Conservation (phyloP, 1,139 yeast species). For the Tardiomyces depauwii region DNA sequence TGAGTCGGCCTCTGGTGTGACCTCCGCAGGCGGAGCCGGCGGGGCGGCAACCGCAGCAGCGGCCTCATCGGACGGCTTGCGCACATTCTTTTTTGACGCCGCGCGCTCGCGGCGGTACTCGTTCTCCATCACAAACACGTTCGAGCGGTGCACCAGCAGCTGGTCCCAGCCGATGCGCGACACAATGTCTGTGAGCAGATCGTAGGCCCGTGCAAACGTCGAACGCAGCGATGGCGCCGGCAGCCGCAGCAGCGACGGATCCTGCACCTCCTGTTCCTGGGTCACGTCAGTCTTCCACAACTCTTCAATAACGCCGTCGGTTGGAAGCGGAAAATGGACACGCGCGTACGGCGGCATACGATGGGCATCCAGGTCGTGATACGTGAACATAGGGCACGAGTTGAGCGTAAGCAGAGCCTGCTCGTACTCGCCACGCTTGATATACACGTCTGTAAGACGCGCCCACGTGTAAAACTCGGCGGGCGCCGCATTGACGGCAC, state of each 20-base stretch:
- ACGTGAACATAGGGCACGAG: constrained; percentile 84
- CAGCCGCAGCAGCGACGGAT: constrained; percentile 55
- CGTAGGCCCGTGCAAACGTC: constrained; percentile 72
- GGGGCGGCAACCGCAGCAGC: background rate
- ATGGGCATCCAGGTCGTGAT: constrained; percentile 42
- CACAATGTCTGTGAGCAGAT: constrained; percentile 60
- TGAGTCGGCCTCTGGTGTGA: background rate
- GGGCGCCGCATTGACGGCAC: constrained; percentile 73
- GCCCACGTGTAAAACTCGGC: constrained; percentile 84
- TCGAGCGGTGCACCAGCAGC: constrained; percentile 66
- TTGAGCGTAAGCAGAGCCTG: constrained; percentile 75
- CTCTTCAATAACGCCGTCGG: constrained; percentile 50
- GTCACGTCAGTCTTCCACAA: constrained; percentile 54
- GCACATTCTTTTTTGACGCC: constrained; percentile 4
- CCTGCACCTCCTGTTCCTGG: constrained; percentile 41
- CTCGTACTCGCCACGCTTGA: constrained; percentile 56
- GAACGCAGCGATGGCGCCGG: constrained; percentile 72
- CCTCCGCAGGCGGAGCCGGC: no score
- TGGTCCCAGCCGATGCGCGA: constrained; percentile 80
- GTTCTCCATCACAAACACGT: constrained; percentile 90
- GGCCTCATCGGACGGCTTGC: constrained; percentile 7
- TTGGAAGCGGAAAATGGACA: constrained; percentile 65
- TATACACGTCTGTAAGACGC: constrained; percentile 58
- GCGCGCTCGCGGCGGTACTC: constrained; percentile 42
- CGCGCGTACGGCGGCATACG: constrained; percentile 57